These are phyloP conservation scores for Lachnellula willkommii DNA, from an alignment of 2,329 filamentous ascomycete genomes.

Conservation along the genomic window DNA sequence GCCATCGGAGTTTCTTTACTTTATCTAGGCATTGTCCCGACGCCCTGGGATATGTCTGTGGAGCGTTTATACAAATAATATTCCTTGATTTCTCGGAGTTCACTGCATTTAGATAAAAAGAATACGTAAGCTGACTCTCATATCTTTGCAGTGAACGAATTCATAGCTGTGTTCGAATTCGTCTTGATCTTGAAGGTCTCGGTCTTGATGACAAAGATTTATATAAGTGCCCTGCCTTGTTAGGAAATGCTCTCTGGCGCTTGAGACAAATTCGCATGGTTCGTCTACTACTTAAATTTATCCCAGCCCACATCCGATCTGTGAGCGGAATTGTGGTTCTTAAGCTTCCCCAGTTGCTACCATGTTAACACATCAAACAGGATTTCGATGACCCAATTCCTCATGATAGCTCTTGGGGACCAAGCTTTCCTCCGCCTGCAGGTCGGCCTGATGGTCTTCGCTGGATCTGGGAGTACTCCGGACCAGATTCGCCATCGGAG, in stretches of 20 bases:
- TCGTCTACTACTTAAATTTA: no score
- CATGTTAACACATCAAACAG: no score
- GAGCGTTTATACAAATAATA: no score
- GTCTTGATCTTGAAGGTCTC: constrained; percentile 33
- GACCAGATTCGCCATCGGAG: constrained; percentile 38
- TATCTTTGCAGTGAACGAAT: constrained; percentile 30
- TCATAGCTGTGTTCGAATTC: constrained; percentile 30
- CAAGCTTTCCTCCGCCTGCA: constrained; percentile 21
- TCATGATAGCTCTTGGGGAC: constrained; percentile 30
- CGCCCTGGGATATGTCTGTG: no score
- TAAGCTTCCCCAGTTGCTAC: no score
- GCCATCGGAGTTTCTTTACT: no score
- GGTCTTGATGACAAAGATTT: constrained; percentile 36
- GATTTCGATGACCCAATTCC: constrained; percentile 29
- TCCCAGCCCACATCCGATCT: no score
- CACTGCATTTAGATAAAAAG: no score
- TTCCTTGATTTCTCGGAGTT: no score
- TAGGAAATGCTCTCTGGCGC: constrained; percentile 22
- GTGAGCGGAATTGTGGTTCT: no score
- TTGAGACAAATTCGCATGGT: constrained; percentile 18
- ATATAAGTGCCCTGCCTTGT: constrained; percentile 41
- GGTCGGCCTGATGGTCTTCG: constrained; percentile 34
- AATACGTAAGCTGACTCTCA: no score
- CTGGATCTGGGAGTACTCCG: constrained; percentile 52
- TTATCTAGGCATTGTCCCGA: no score